Base-by-base conservation (phyloP, 176 grass and related monocot genomes). In the Miscanthus lutarioriparius region DNA sequence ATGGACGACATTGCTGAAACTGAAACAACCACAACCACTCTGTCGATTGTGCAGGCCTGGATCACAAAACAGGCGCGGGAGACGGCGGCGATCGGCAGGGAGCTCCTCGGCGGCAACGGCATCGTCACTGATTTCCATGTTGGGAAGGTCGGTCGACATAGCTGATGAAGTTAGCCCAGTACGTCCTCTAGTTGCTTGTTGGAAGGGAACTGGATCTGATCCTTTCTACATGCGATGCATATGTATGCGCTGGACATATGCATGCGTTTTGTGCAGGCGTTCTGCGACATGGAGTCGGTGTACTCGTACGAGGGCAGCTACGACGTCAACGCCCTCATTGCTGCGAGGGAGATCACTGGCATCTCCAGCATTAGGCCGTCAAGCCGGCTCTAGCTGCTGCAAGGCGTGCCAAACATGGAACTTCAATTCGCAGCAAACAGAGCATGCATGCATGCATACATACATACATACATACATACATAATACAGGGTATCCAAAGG, bases 91-190 rank as follows among this genome's bases (percentile, higher is more conserved):
- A 44, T 94, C 10, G 86, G 83, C 12, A 61, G 91, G 44, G 91
- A 93, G 87, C 87, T 90, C 67, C 91, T 93, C 4, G 88, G 85
- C 22, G 91, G 88, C 64, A 88, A 94, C 44, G 92, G 88, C 19
- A 94, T 94, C 41, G 88, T 91, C 80, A 86, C 88, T 3, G 86
- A 91, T 83, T 94, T 94, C 63, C 92, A 91, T 19, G 88, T 94
- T 6, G 88, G 80, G 70, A 94, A 54, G 49, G 49, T 54, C 6
- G 49, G 49, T 20, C 49, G 17, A 12, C 49, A 6, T 10, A 14
- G 17, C 5, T 54, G 49, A 20, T 54, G 49, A 54, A 54, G 49
- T 54, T 54, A 20, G 8, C 17, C 0, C 43, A 4, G 43, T 44
- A 32, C 32, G 32, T 35, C 10, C 2, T 43, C 3, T 45, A 45